Conservation (phyloP, 192 early-diverging fungal species). For the Polychytrium aggregatum region DNA sequence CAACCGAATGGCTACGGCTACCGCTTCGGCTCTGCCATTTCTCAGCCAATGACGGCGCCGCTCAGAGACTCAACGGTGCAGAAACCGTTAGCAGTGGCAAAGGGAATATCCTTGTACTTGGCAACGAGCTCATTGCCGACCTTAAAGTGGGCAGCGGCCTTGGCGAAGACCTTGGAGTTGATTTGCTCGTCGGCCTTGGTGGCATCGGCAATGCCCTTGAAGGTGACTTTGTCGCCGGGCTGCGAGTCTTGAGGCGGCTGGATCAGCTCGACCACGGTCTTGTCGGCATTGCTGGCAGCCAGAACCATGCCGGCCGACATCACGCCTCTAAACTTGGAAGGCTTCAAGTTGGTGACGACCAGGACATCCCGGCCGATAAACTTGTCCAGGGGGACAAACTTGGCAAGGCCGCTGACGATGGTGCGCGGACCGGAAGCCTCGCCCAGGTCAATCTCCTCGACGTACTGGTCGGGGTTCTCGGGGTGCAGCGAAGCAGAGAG, state of each 20-base stretch:
- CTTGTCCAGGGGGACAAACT: constrained; percentile 40
- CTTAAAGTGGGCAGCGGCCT: constrained; percentile 37
- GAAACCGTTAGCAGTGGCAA: constrained; percentile 30
- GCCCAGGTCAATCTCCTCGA: constrained; percentile 50
- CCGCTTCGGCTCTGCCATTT: too few species aligned
- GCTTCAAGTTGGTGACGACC: constrained; percentile 54
- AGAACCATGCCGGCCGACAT: constrained; percentile 55
- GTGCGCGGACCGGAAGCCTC: constrained; percentile 46
- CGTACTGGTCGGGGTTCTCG: constrained; percentile 28
- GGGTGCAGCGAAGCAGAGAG: constrained; percentile 37
- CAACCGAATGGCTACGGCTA: too few species aligned
- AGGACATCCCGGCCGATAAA: constrained; percentile 42
- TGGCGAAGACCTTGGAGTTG: constrained; percentile 56
- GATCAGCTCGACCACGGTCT: constrained; percentile 39
- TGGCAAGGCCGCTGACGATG: constrained; percentile 55
- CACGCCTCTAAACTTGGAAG: constrained; percentile 50
- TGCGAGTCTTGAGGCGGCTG: constrained; percentile 37
- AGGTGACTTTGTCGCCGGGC: constrained; percentile 39
- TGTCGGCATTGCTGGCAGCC: constrained; percentile 44
- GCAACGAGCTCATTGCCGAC: constrained; percentile 33
- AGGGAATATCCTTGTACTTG: constrained; percentile 40
- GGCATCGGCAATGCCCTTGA: constrained; percentile 34
- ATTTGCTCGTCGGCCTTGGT: constrained; percentile 32
- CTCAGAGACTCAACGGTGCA: constrained; percentile 19
- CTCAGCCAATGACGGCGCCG: constrained; percentile 9